Base-by-base conservation (phyloP, 1,284 basidiomycete genomes). In the Ganoderma lingzhi region DNA sequence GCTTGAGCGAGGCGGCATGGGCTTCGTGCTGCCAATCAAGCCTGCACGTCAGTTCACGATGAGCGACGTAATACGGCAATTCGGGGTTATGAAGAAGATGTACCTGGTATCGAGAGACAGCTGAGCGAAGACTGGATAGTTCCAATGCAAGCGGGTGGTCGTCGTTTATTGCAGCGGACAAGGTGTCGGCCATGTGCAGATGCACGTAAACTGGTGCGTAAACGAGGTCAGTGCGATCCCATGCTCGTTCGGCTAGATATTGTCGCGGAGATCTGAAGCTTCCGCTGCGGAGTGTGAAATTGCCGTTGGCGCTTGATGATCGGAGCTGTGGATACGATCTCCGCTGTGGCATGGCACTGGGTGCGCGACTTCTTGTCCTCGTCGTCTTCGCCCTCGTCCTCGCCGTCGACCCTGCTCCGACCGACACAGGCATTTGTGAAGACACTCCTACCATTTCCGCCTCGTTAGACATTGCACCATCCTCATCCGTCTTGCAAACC, bases 91-190 rank as follows among this genome's bases (percentile, higher is more conserved):
- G 53, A 37, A 51, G 64, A 45, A 65, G 56, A 71, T 80, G 74
- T 79, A 88, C 90, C 86, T 91, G 92, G 74, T 91, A 94, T 61
- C 88, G 88, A 56, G 83, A 80, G 6, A 93, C 84, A 2, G 91
- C 88, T n/a, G 83, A 79, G 65, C 90, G 86, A 28, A 93, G 84
- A 70, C 88, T 90, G 23, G 83, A 75, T 39, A 94, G 84, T 79
- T 94, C 92, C 39, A 87, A 79, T 12, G 86, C 83, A 35, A 94
- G 83, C 14, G 92, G 93, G 75, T 94, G 90, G 61, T 88, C 87
- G 71, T 85, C 83, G 76, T 80, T 61, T 66, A 76, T 62, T 51
- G 61, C 62, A 56, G 53, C 51, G 56, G 63, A 39, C 60, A 66
- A 41, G 37, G 59, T 63, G 65, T 71, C 64, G 62, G 71, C 69